Percentiles rank a stretch among this genome's conserved stretches.
Conservation (phyloP, 805 yeast species). For the Wickerhamomyces bovis region DNA sequence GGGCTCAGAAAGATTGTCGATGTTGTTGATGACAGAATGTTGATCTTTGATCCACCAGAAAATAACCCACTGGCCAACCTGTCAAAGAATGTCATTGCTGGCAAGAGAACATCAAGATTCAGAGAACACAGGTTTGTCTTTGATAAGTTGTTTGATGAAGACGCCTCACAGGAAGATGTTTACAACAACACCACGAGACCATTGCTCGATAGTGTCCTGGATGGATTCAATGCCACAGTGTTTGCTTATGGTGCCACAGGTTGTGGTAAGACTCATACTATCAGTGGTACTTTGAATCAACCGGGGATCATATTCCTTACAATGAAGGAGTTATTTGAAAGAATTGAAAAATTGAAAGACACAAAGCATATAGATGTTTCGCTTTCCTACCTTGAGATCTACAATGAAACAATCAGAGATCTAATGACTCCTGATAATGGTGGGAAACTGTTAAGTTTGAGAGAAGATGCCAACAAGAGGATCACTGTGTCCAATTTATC, state of each 20-base stretch:
- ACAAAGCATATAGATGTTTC: conserved; percentile 53
- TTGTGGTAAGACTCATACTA: conserved; percentile 94
- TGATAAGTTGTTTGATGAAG: conserved; percentile 70
- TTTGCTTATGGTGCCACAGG: conserved; percentile 98
- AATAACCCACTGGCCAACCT: conserved; percentile 45
- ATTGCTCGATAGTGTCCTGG: conserved; percentile 64
- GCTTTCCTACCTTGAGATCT: conserved; percentile 77
- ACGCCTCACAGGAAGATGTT: conserved; percentile 59
- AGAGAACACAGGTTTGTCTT: conserved; percentile 78
- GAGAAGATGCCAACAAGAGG: conserved; percentile 64
- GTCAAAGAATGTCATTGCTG: conserved; percentile 27
- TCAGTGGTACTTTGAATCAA: conserved; percentile 61
- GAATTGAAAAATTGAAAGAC: conserved; percentile 51
- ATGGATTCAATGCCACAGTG: conserved; percentile 85
- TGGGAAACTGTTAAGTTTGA: conserved; percentile 44
- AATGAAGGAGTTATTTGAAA: conserved; percentile 64
- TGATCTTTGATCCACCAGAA: conserved; percentile 81
- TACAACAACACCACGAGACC: conserved; percentile 64
- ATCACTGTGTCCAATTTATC: conserved; percentile 71
- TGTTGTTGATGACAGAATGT: conserved; percentile 80
- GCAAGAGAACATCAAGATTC: conserved; percentile 39
- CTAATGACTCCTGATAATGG: conserved; percentile 52
- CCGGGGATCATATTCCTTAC: conserved; percentile 82
- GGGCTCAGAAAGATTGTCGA: conserved; percentile 67
- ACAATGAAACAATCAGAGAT: conserved; percentile 85